Evolutionary conservation across 768 basidiomycete genomes (phyloP).

Genomic region (Hortiboletus flavorubellus): DNA sequence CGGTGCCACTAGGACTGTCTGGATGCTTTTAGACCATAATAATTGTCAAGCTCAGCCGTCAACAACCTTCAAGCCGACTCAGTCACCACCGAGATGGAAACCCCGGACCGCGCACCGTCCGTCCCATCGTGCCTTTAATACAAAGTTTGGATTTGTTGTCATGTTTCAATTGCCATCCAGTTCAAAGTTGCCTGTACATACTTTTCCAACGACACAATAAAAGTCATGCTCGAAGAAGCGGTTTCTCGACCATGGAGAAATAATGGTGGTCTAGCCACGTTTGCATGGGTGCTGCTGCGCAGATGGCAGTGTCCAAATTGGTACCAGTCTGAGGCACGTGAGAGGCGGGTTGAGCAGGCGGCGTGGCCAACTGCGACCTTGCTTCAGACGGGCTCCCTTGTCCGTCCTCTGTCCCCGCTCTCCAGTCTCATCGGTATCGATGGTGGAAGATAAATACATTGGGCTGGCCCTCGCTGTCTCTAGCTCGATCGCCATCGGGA

Average conservation of each 20-base stretch:
- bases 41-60: too few relatives aligned
- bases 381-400: slow-evolving; percentile 2
- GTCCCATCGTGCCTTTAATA: background rate
- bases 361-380: slow-evolving; percentile 7
- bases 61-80: background rate
- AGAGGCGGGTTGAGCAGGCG: background rate
- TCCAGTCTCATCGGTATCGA: slow-evolving; percentile 24
- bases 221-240: background rate
- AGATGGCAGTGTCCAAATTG: slow-evolving; percentile 10
- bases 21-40: background rate
- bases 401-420: background rate
- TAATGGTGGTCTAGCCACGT: background rate
- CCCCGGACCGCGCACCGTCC: background rate
- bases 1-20: too few relatives aligned
- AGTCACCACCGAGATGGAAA: background rate
- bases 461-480: slow-evolving; percentile 87
- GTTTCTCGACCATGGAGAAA: background rate
- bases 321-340: slow-evolving; percentile 18
- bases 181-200: background rate
- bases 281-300: background rate
- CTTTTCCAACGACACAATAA: background rate
- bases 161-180: background rate
- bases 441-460: slow-evolving; percentile 94
- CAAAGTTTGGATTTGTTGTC: too few relatives aligned
- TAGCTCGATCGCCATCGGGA: slow-evolving; percentile 84